Percentiles rank a stretch among this genome's conserved stretches.
Evolutionary conservation across 352 stramenopile genomes (phyloP).

Genomic region (Globisporangium paddicum): DNA sequence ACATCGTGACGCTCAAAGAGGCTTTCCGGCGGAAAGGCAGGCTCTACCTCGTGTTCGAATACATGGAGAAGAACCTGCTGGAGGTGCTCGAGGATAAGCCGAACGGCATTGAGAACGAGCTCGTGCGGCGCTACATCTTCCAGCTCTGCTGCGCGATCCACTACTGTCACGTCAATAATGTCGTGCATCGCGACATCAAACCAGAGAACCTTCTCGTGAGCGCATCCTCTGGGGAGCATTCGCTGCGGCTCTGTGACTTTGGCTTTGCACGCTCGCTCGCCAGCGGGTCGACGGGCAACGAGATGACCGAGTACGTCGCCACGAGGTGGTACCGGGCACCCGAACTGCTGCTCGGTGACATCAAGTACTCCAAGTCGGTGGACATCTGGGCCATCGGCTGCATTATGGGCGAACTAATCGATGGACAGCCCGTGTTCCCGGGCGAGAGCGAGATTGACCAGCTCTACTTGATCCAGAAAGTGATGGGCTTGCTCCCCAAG

Average conservation of each 20-base stretch:
- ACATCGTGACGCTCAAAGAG: slow-evolving; percentile 97
- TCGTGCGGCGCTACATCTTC: slow-evolving; percentile 98
- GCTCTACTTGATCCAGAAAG: slow-evolving; percentile 99
- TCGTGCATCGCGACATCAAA: slow-evolving; percentile 99
- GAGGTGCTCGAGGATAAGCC: slow-evolving; percentile 92
- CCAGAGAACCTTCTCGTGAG: slow-evolving; percentile 99
- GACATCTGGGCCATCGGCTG: slow-evolving; percentile 97
- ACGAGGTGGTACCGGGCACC: slow-evolving; percentile 98
- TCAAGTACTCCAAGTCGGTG: slow-evolving; percentile 96
- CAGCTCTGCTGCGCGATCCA: slow-evolving; percentile 96
- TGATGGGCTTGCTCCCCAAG: slow-evolving; percentile 95
- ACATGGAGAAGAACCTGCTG: slow-evolving; percentile 96
- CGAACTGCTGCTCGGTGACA: slow-evolving; percentile 98
- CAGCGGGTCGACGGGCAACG: slow-evolving; percentile 62
- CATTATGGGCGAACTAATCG: slow-evolving; percentile 97
- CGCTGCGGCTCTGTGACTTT: slow-evolving; percentile 99
- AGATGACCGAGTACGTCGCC: slow-evolving; percentile 99
- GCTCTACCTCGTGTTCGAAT: slow-evolving; percentile 98
- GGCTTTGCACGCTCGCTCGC: slow-evolving; percentile 89
- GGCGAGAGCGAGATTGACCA: slow-evolving; percentile 99
- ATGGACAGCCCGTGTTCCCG: slow-evolving; percentile 97
- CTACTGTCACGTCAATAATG: slow-evolving; percentile 96
- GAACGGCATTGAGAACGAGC: slow-evolving; percentile 83
- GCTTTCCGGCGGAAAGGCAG: slow-evolving; percentile 96
- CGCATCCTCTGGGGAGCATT: slow-evolving; percentile 89